A percentile compares a stretch with the other conserved stretches of the same genome.
These are phyloP conservation scores for Zymoseptoria passerinii DNA, from an alignment of 2,329 filamentous ascomycete genomes.

Conservation along the genomic window DNA sequence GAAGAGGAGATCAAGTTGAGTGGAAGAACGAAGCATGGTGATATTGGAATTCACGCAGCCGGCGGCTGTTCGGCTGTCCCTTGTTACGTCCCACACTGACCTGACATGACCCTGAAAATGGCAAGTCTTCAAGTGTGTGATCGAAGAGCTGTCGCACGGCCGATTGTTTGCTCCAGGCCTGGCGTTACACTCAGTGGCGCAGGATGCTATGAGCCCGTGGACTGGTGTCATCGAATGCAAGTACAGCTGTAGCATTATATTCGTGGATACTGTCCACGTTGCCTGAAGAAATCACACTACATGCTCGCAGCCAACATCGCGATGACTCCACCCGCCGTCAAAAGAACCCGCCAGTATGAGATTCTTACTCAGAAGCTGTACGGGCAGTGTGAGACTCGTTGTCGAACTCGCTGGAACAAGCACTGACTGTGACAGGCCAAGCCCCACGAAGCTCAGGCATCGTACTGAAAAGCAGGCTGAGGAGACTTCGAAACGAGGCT, in stretches of 20 bases:
- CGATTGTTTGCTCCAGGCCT: neutral
- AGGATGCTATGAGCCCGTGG: neutral
- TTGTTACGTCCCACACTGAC: neutral
- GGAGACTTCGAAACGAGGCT: constrained; percentile 14
- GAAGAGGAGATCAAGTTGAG: constrained; percentile 4
- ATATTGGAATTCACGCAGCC: neutral
- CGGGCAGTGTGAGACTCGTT: constrained; percentile 7
- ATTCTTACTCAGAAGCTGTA: constrained; percentile 10
- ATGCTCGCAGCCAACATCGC: neutral
- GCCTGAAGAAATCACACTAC: neutral
- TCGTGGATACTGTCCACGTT: neutral
- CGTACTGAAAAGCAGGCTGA: constrained; percentile 6
- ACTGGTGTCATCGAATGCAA: neutral
- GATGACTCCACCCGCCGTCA: neutral
- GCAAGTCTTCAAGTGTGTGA: neutral
- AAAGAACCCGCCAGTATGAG: neutral
- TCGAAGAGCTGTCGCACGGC: neutral
- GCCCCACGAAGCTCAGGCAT: constrained; percentile 5
- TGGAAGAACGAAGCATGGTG: neutral
- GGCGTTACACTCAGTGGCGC: neutral
- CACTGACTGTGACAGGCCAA: constrained; percentile 5
- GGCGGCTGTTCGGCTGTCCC: too few relatives aligned
- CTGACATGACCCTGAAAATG: neutral
- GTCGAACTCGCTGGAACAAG: neutral
- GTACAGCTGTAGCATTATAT: neutral